These are phyloP conservation scores for Rhizopogon vinicolor DNA, from an alignment of 768 basidiomycete species.

Conservation along the genomic window DNA sequence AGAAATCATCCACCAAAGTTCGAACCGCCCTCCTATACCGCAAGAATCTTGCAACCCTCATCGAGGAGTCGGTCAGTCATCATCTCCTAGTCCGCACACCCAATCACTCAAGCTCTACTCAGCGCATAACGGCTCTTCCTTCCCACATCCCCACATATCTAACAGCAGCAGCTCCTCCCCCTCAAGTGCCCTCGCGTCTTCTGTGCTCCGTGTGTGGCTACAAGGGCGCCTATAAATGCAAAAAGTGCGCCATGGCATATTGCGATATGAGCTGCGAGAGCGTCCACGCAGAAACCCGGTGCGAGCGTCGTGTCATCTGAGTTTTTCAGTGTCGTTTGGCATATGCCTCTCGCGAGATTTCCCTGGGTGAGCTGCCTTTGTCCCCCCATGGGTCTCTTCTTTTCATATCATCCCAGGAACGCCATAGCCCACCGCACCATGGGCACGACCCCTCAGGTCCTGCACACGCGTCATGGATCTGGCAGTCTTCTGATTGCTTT, in stretches of 20 bases:
- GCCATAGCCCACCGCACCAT: too few relatives aligned
- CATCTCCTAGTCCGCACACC: not conserved
- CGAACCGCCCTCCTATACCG: slow-evolving; percentile 78
- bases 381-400: too few relatives aligned
- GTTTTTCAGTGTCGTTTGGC: too few relatives aligned
- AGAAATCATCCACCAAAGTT: slow-evolving; percentile 79
- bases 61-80: slow-evolving; percentile 74
- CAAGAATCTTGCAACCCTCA: slow-evolving; percentile 66
- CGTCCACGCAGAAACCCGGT: slow-evolving; percentile 76
- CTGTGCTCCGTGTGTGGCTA: slow-evolving; percentile 88
- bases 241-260: slow-evolving; percentile 70
- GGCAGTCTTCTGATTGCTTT: too few relatives aligned
- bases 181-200: slow-evolving; percentile 60
- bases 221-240: slow-evolving; percentile 77
- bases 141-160: slow-evolving; percentile 62
- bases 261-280: slow-evolving; percentile 71
- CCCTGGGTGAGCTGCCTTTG: not conserved
- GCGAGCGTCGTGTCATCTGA: slow-evolving; percentile 67
- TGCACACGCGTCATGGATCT: too few relatives aligned
- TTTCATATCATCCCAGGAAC: too few relatives aligned
- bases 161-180: slow-evolving; percentile 56
- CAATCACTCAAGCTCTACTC: not conserved
- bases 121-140: slow-evolving; percentile 59
- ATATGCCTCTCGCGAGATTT: too few relatives aligned
- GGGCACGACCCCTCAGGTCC: too few relatives aligned